Percentiles rank a stretch among this genome's conserved stretches.
phyloP scores from a whole-genome alignment of 2,329 filamentous ascomycete genomes.

The Colletotrichum magnum region DNA sequence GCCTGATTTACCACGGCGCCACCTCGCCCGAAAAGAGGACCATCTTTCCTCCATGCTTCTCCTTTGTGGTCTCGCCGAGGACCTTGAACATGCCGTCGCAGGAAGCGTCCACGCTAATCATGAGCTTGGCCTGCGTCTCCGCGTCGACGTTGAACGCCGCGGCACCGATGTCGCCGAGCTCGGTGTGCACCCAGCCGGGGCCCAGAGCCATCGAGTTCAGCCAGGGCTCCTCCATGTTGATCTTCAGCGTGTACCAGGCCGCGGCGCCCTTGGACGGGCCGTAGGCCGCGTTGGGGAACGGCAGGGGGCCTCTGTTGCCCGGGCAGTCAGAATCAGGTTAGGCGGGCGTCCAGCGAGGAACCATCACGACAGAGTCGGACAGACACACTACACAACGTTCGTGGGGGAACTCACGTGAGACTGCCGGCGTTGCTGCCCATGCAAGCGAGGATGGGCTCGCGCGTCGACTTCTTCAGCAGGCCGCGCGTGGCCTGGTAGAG shows the following conservation, averaged over 20 bases:
- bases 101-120: too few species aligned
- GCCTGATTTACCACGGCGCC: too few species aligned
- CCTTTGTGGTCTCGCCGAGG: too few species aligned
- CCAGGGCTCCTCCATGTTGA: constrained; percentile 3
- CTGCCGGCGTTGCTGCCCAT: too few species aligned
- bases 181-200: constrained; percentile 17
- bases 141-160: too few species aligned
- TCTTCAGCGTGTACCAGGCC: neutral
- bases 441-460: too few species aligned
- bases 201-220: constrained; percentile 2
- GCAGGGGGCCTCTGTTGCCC: neutral
- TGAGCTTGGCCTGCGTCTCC: too few species aligned
- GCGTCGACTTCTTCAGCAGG: constrained; percentile 50
- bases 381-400: neutral
- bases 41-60: too few species aligned
- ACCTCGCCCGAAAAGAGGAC: too few species aligned
- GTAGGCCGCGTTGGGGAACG: constrained; percentile 6
- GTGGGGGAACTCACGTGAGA: too few species aligned
- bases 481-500: constrained; percentile 61
- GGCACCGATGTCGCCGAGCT: constrained; percentile 14
- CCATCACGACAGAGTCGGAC: neutral
- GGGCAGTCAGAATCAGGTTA: neutral
- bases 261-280: constrained; percentile 1
- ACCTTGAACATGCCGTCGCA: neutral
- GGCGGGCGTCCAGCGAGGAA: neutral